Evolutionary conservation across 441 rosid genomes (phyloP), one percentile per base, ranked within the genome.

Genomic region (Sinapis alba): DNA sequence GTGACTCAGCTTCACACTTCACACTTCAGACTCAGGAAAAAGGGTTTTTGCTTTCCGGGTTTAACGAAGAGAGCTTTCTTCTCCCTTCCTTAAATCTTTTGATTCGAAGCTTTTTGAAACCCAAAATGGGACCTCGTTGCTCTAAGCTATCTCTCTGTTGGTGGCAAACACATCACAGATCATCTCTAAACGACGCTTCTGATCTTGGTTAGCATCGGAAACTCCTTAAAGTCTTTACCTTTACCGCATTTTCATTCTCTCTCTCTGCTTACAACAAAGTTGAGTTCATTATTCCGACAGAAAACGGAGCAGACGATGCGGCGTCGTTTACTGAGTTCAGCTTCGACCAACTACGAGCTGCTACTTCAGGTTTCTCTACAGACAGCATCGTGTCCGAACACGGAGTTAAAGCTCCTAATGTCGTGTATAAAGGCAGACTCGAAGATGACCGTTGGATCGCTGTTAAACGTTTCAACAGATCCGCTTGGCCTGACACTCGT

Each of bases 401-500:
- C 53, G 98, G 98, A 2, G 96, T 90, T 81, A 94, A 90, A 77
- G 97, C 98, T 78, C 98, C 98, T 13, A 94, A 94, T 84, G 92
- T 94, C 43, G 98, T 94, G 23, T 94, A 90, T 66, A 87, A 74
- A 85, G 97, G 94, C 62, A 87, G 75, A 77, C 83, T 94, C 18
- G 94, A 85, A 7, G 97, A 90, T 60, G 92, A 84, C 70, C 86
- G 84, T 3, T 89, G 81, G 82, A 80, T 94, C 66, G 97, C 98
- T 11, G 82, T 94, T 58, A 94, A 94, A 74, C 97, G 98, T 41
- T 94, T 94, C 67, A 88, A 89, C 60, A 87, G 89, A 83, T 85
- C 87, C 61, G 97, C 98, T 69, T 94, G 98, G 98, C 97, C 98
- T 6, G 98, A 92, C 73, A 73, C 97, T 78, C 92, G 98, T 78